Evolutionary conservation across 2,329 filamentous ascomycete species (phyloP).

Genomic region (Escovopsis sp.): DNA sequence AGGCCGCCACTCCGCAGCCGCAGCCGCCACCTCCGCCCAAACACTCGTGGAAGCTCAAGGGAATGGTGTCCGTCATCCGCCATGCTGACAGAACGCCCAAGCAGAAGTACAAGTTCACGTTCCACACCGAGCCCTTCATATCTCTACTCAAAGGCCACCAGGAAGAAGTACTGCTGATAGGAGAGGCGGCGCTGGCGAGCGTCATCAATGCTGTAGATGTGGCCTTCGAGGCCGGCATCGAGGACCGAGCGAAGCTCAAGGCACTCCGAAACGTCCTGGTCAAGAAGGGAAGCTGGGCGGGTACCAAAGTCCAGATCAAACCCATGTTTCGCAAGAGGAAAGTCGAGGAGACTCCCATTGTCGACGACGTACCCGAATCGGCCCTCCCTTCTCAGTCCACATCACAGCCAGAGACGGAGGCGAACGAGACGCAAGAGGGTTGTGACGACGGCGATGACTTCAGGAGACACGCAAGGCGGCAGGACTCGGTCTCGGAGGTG

Average conservation of each 20-base stretch:
- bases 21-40: constrained; percentile 56
- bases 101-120: constrained; percentile 99
- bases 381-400: background rate
- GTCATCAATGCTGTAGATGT: constrained; percentile 77
- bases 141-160: constrained; percentile 88
- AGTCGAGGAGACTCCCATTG: constrained; percentile 36
- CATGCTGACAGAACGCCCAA: constrained; percentile 96
- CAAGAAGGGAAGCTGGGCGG: constrained; percentile 86
- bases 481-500: constrained; percentile 76
- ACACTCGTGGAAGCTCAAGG: constrained; percentile 95
- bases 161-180: constrained; percentile 88
- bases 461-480: constrained; percentile 39
- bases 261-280: constrained; percentile 73
- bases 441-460: background rate
- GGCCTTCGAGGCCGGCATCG: constrained; percentile 63
- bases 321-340: constrained; percentile 94
- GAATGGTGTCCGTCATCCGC: constrained; percentile 88
- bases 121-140: constrained; percentile 92
- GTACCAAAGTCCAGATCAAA: constrained; percentile 98
- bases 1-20: constrained; percentile 19
- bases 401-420: constrained; percentile 6
- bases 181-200: constrained; percentile 75
- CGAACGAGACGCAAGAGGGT: background rate
- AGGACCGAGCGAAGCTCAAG: constrained; percentile 77
- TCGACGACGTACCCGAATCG: constrained; percentile 14